Conservation (phyloP, 2,329 filamentous ascomycete genomes). For the Uncinocarpus reesii region DNA sequence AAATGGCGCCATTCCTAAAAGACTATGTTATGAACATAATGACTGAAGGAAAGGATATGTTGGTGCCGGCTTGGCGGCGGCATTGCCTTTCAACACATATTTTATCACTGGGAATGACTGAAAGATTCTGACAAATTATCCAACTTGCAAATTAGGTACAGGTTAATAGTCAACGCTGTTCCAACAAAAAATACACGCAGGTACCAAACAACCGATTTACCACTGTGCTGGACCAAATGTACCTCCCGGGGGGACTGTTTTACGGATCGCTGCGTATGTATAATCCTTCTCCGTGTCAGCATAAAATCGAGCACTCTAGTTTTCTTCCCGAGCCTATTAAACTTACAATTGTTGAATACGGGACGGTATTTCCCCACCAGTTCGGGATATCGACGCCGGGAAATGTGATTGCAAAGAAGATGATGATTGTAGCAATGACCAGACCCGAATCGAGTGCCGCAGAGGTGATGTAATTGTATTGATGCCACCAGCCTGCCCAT, state of each 20-base stretch:
- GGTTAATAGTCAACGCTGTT: too few relatives aligned
- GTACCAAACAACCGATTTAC: neutral
- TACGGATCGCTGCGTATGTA: constrained; percentile 9
- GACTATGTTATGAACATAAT: too few relatives aligned
- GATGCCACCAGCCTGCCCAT: constrained; percentile 32
- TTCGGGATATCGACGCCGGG: constrained; percentile 44
- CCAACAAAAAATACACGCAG: too few relatives aligned
- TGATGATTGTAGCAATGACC: constrained; percentile 52
- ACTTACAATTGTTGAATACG: constrained; percentile 21
- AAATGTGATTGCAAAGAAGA: constrained; percentile 57
- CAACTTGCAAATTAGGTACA: too few relatives aligned
- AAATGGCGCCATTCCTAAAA: too few relatives aligned
- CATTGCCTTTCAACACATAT: too few relatives aligned
- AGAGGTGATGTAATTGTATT: constrained; percentile 34
- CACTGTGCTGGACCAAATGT: constrained; percentile 11
- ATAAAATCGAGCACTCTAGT: neutral
- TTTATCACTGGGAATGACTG: too few relatives aligned
- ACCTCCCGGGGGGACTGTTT: constrained; percentile 6
- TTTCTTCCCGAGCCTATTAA: neutral
- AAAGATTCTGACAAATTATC: too few relatives aligned
- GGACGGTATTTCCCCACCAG: constrained; percentile 48
- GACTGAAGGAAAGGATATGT: too few relatives aligned
- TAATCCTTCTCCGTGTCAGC: constrained; percentile 11
- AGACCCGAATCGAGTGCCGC: constrained; percentile 43
- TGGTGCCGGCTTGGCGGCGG: too few relatives aligned